Percentiles rank a stretch among this genome's conserved stretches.
These are phyloP conservation scores for Litsea cubeba DNA, from an alignment of 164 flowering plant genomes.

Conservation along the genomic window DNA sequence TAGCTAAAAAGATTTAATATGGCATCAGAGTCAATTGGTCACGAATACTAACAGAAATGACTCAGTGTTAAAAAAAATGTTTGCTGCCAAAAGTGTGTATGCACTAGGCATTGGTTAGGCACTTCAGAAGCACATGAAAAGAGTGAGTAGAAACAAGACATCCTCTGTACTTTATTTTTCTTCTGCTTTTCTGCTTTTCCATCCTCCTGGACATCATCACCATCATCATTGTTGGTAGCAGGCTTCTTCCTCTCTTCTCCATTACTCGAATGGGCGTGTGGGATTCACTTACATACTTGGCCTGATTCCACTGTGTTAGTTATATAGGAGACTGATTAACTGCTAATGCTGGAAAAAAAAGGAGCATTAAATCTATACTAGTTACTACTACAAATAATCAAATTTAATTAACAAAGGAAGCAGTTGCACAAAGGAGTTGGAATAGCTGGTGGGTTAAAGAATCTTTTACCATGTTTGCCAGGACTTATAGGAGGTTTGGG, in stretches of 20 bases:
- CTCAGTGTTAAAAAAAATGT: too few relatives aligned
- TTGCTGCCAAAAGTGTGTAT: too few relatives aligned
- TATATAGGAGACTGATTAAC: neutral
- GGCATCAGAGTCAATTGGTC: too few relatives aligned
- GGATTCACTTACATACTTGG: constrained; percentile 25
- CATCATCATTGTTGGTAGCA: neutral
- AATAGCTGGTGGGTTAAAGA: neutral
- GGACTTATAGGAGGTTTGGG: constrained; percentile 39
- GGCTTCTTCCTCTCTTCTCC: constrained; percentile 19
- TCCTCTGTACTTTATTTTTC: neutral
- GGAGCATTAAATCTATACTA: too few relatives aligned
- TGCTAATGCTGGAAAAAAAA: too few relatives aligned
- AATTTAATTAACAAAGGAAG: neutral
- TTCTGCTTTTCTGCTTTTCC: constrained; percentile 33
- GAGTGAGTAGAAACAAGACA: neutral
- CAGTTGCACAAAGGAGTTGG: neutral
- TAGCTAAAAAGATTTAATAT: too few relatives aligned
- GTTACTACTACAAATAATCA: neutral
- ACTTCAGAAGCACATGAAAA: constrained; percentile 23
- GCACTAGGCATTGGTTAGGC: constrained; percentile 16
- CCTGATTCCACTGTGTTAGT: constrained; percentile 4
- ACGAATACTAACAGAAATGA: too few relatives aligned
- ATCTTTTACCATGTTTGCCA: constrained; percentile 45
- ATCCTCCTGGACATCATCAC: constrained; percentile 20
- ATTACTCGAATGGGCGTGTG: constrained; percentile 22